phyloP scores from a whole-genome alignment of 768 basidiomycete species.

The Mycena chlorophos region DNA sequence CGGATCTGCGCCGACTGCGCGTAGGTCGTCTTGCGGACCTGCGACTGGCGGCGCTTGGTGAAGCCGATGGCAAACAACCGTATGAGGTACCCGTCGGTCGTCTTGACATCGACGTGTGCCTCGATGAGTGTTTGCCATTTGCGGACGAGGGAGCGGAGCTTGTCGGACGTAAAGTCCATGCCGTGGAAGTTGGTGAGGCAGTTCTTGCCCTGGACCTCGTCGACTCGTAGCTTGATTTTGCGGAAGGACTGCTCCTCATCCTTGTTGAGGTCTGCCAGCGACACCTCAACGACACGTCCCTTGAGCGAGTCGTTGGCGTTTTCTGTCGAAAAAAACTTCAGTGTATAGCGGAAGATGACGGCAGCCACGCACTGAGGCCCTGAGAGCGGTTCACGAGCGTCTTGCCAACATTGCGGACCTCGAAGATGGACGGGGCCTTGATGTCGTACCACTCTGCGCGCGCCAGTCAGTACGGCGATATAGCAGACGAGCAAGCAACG shows the following conservation, averaged over 20 bases:
- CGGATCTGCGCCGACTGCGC: conserved; percentile 93
- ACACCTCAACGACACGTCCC: conserved; percentile 95
- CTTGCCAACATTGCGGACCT: conserved; percentile 95
- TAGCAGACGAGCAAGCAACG: conserved; percentile 4
- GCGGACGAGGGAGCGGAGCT: conserved; percentile 98
- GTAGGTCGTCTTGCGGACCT: conserved; percentile 99
- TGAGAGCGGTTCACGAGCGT: conserved; percentile 97
- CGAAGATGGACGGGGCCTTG: conserved; percentile 97
- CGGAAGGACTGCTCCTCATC: conserved; percentile 99
- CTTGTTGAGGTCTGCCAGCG: conserved; percentile 96
- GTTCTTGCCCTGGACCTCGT: conserved; percentile 97
- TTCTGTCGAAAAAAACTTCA: conserved; percentile 52
- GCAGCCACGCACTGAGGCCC: conserved; percentile 83
- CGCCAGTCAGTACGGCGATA: conserved; percentile 5
- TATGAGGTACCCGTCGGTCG: conserved; percentile 98
- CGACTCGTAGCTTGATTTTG: conserved; percentile 98
- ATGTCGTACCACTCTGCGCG: conserved; percentile 97
- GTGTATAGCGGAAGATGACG: neutral
- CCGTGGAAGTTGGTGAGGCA: conserved; percentile 99
- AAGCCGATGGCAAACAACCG: conserved; percentile 99
- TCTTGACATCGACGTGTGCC: conserved; percentile 98
- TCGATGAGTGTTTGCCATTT: conserved; percentile 99
- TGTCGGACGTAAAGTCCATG: conserved; percentile 99
- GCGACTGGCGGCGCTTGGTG: conserved; percentile 94
- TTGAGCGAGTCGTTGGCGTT: conserved; percentile 98